Evolutionary conservation across 2,329 filamentous ascomycete species (phyloP).

Genomic region (Penicillium sp.): DNA sequence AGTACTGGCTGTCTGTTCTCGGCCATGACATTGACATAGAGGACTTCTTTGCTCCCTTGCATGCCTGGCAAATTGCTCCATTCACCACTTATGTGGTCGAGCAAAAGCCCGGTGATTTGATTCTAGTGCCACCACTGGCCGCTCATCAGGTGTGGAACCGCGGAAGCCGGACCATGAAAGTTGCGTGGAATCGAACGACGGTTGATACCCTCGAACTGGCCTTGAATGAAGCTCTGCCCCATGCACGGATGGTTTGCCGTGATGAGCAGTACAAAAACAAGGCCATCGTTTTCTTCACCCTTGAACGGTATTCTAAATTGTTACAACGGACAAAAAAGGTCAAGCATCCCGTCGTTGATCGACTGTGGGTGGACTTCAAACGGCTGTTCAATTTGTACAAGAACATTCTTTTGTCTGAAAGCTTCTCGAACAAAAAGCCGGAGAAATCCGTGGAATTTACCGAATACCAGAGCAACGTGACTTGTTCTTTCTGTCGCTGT

Average conservation of each 20-base stretch:
- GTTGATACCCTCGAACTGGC: slow-evolving; percentile 88
- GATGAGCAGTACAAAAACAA: slow-evolving; percentile 99
- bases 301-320: slow-evolving; percentile 71
- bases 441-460: slow-evolving; percentile 74
- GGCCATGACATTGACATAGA: slow-evolving; percentile 97
- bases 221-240: slow-evolving; percentile 81
- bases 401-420: slow-evolving; percentile 79
- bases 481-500: slow-evolving; percentile 90
- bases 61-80: slow-evolving; percentile 91
- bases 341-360: slow-evolving; percentile 59
- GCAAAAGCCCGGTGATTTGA: slow-evolving; percentile 86
- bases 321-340: slow-evolving; percentile 57
- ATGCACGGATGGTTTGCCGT: slow-evolving; percentile 85
- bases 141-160: slow-evolving; percentile 99
- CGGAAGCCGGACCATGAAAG: slow-evolving; percentile 93
- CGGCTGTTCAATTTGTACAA: slow-evolving; percentile 77
- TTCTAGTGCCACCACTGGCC: slow-evolving; percentile 87
- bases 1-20: slow-evolving; percentile 90
- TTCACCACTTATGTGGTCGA: slow-evolving; percentile 93
- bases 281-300: slow-evolving; percentile 85
- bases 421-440: slow-evolving; percentile 65
- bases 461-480: slow-evolving; percentile 85
- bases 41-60: slow-evolving; percentile 92
- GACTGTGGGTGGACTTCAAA: slow-evolving; percentile 81
- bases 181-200: slow-evolving; percentile 95